These are phyloP conservation scores for Pseudocercospora crystallina DNA, from an alignment of 2,329 filamentous ascomycete species.

Conservation along the genomic window DNA sequence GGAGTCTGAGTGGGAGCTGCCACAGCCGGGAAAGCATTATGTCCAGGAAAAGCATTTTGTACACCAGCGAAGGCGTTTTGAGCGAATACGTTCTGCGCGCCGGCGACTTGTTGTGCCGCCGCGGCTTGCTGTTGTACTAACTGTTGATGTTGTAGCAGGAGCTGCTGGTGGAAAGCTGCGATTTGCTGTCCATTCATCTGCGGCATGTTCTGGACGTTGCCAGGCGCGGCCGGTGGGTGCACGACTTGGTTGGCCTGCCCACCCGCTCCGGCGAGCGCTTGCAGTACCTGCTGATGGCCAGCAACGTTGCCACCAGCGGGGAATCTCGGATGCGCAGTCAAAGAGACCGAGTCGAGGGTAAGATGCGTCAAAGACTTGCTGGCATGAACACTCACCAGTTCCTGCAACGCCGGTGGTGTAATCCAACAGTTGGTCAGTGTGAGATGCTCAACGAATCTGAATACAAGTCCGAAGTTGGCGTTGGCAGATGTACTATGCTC, in stretches of 20 bases:
- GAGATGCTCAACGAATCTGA: constrained; percentile 60
- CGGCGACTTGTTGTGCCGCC: neutral
- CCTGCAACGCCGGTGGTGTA: constrained; percentile 57
- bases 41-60: neutral
- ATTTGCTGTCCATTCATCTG: constrained; percentile 14
- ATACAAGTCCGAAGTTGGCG: constrained; percentile 27
- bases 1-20: neutral
- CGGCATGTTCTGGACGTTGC: constrained; percentile 6
- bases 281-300: constrained; percentile 17
- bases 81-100: no score
- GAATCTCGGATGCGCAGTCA: constrained; percentile 50
- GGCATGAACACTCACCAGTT: constrained; percentile 53
- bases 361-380: constrained; percentile 52
- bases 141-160: neutral
- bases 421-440: constrained; percentile 70
- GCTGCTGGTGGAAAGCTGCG: neutral
- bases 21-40: neutral
- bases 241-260: constrained; percentile 3
- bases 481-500: constrained; percentile 22
- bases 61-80: no score
- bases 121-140: neutral
- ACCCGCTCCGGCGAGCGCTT: constrained; percentile 9
- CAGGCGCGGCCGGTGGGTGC: neutral
- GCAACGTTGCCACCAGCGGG: constrained; percentile 13
- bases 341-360: constrained; percentile 63